Evolutionary conservation across 495 filamentous ascomycete genomes (phyloP).

Genomic region (Coniosporium apollinis): DNA sequence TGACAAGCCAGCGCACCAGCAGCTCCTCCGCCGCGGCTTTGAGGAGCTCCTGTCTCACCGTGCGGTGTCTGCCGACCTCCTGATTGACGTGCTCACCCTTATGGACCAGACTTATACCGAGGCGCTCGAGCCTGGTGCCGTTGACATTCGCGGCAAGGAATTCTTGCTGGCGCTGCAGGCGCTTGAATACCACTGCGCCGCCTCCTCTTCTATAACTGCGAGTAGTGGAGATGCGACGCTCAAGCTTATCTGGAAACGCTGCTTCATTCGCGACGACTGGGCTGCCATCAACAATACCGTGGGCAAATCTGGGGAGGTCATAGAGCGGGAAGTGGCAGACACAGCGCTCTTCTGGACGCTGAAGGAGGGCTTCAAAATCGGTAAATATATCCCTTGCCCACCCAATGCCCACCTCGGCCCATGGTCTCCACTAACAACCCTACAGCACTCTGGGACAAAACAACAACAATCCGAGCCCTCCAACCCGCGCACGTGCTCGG

Average conservation of each 20-base stretch:
- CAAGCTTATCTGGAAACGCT: conserved; percentile 70
- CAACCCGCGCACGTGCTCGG: conserved; percentile 15
- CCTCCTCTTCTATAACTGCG: no score
- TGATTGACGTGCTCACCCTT: conserved; percentile 74
- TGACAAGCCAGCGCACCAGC: conserved; percentile 43
- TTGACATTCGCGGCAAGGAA: conserved; percentile 19
- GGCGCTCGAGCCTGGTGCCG: conserved; percentile 10
- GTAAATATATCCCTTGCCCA: conserved; percentile 21
- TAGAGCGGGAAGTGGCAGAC: conserved; percentile 23
- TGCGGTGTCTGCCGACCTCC: conserved; percentile 43
- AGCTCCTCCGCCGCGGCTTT: conserved; percentile 48
- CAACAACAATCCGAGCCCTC: conserved; percentile 11
- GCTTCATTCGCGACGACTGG: conserved; percentile 68
- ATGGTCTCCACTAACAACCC: background rate
- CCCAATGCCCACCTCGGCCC: conserved; percentile 2
- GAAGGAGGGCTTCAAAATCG: conserved; percentile 26
- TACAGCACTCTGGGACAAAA: conserved; percentile 8
- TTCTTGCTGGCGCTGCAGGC: conserved; percentile 60
- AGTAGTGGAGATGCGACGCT: conserved; percentile 39
- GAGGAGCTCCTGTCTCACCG: conserved; percentile 47
- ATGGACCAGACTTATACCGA: conserved; percentile 26
- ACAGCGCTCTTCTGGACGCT: conserved; percentile 35
- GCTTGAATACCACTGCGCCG: no score
- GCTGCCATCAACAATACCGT: conserved; percentile 37
- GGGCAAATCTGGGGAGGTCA: conserved; percentile 29